Base-by-base conservation (phyloP, 768 basidiomycete species). In the Rhizopogon vesiculosus region DNA sequence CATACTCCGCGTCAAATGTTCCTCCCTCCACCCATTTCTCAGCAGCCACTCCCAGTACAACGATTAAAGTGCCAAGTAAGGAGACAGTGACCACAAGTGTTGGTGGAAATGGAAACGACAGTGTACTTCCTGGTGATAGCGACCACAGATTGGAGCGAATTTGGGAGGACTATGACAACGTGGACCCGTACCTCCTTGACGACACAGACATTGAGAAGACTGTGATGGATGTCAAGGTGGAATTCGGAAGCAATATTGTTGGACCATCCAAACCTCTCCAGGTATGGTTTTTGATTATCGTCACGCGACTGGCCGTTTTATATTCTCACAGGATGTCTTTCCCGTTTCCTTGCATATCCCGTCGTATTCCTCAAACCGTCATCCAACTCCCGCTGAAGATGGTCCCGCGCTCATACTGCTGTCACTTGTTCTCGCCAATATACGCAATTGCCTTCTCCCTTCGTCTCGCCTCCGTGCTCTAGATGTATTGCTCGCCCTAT, bases 401-500 rank as follows among this genome's bases (percentile, higher is more conserved):
- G 93, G 94, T 0, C 89, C 93, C 2, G 89, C 94, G 1, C 75
- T 98, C 19, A 84, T 98, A 51, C 82, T 98, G 31, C 81, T 98
- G 19, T 87, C 93, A 0, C 76, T 98, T 5, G 78, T 97, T 28
- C 89, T 89, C 25, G 85, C 94, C 15, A 95, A 95, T 62, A 81
- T 98, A 22, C 83, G 97, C 38, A 95, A 93, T 61, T 96, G 91
- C 63, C 73, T 78, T 9, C 77, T 93, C 0, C 92, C 96, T 0
- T 88, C 89, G 25, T 94, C 93, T 18, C 93, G 93, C 70, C 73
- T 95, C 22, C 85, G 83, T 38, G 91, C 88, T 1, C 71, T 98
- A 45, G 93, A 98, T 62, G 79, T 96, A 5, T 87, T 97, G 54
- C 78, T 97, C 25, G 90, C 91, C 1, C 75, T 98, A 15, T 80